Percentiles rank a stretch among this genome's conserved stretches.
phyloP scores from a whole-genome alignment of 768 basidiomycete genomes.

The Dendrothele bispora region DNA sequence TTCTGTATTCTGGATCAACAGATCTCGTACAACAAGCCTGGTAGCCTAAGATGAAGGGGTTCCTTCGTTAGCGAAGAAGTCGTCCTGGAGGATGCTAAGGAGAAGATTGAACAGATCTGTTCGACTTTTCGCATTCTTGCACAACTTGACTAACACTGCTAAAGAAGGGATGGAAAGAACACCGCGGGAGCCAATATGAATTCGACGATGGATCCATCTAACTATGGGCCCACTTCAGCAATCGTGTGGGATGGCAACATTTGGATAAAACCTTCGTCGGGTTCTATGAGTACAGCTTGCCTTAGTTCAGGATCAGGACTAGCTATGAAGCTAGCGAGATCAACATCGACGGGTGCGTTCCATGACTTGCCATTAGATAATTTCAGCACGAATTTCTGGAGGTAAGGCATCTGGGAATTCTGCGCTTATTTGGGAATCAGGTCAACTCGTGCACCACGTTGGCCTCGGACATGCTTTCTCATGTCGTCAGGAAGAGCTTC shows the following conservation, averaged over 20 bases:
- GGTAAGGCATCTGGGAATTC: slow-evolving; percentile 97
- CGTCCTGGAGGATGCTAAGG: slow-evolving; percentile 91
- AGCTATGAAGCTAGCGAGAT: slow-evolving; percentile 88
- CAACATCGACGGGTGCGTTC: slow-evolving; percentile 79
- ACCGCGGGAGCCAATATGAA: slow-evolving; percentile 23
- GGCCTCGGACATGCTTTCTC: slow-evolving; percentile 94
- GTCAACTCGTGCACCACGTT: slow-evolving; percentile 73
- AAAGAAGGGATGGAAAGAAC: slow-evolving; percentile 38
- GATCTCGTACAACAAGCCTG: slow-evolving; percentile 72
- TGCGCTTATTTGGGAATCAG: slow-evolving; percentile 85
- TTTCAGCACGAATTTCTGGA: slow-evolving; percentile 94
- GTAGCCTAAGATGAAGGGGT: no score
- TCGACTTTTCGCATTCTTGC: slow-evolving; percentile 90
- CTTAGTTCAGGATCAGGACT: slow-evolving; percentile 87
- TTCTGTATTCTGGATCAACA: slow-evolving; percentile 79
- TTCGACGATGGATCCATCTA: slow-evolving; percentile 50
- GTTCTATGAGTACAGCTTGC: slow-evolving; percentile 84
- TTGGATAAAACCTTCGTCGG: slow-evolving; percentile 81
- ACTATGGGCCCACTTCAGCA: slow-evolving; percentile 74
- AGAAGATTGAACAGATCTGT: slow-evolving; percentile 92
- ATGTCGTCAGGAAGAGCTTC: slow-evolving; percentile 98
- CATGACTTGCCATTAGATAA: slow-evolving; percentile 89
- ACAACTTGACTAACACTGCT: slow-evolving; percentile 89
- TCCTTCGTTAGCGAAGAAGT: no score
- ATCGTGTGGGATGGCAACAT: slow-evolving; percentile 82